These are phyloP conservation scores for Aspergillus fructus DNA, from an alignment of 2,329 filamentous ascomycete genomes.

Conservation along the genomic window DNA sequence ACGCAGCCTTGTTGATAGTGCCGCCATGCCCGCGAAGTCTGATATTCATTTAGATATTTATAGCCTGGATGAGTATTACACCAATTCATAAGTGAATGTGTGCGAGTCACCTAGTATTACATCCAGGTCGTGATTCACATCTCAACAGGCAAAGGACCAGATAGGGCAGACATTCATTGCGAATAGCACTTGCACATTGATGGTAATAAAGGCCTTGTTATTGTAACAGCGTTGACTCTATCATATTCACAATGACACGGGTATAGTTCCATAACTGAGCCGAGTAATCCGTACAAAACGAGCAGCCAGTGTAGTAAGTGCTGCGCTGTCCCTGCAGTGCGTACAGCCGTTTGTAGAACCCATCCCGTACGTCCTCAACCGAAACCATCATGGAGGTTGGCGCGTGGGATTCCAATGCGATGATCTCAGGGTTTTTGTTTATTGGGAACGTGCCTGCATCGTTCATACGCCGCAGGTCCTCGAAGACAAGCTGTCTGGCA, in stretches of 20 bases:
- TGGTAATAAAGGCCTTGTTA: too few relatives aligned
- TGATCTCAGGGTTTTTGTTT: conserved; percentile 28
- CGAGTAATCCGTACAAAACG: conserved; percentile 28
- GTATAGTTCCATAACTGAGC: conserved; percentile 23
- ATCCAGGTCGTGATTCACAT: background rate
- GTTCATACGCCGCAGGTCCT: conserved; percentile 18
- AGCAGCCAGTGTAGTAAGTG: conserved; percentile 48
- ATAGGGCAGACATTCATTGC: too few relatives aligned
- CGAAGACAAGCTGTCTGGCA: conserved; percentile 5
- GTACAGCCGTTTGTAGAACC: conserved; percentile 45
- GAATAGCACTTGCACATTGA: too few relatives aligned
- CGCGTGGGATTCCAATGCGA: conserved; percentile 36
- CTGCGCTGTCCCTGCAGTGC: conserved; percentile 45
- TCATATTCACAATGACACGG: conserved; percentile 7
- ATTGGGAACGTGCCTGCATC: conserved; percentile 4
- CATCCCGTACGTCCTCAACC: conserved; percentile 33
- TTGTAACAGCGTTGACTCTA: background rate
- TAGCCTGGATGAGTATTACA: too few relatives aligned
- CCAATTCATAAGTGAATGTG: background rate
- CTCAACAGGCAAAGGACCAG: too few relatives aligned
- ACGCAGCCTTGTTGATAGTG: too few relatives aligned
- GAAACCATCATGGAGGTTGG: conserved; percentile 34
- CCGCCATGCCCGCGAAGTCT: too few relatives aligned
- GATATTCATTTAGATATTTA: background rate
- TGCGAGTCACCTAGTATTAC: background rate